Conservation (phyloP, 805 yeast genomes). For the Saccharomycopsis microspora region DNA sequence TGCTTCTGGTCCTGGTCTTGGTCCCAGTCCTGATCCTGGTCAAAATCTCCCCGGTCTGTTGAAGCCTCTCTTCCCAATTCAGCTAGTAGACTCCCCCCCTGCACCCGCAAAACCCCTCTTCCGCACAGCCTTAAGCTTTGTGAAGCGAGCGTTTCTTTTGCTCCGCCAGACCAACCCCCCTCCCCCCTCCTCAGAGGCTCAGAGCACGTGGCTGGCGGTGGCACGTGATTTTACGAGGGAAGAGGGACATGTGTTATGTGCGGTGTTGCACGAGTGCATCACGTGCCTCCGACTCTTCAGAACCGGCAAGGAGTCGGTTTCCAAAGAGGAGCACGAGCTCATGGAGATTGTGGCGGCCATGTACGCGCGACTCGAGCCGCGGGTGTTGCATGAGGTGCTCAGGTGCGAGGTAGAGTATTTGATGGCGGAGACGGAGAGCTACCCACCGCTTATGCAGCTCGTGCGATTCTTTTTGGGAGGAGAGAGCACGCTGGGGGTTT, state of each 20-base stretch:
- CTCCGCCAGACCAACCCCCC: constrained; percentile 85
- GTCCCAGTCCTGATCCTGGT: constrained; percentile 14
- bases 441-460: constrained; percentile 78
- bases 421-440: constrained; percentile 67
- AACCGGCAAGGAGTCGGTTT: constrained; percentile 34
- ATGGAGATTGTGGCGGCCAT: constrained; percentile 94
- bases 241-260: constrained; percentile 67
- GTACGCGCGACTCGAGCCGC: constrained; percentile 87
- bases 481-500: constrained; percentile 86
- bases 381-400: constrained; percentile 88
- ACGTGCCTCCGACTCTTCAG: constrained; percentile 37
- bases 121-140: constrained; percentile 79
- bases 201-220: constrained; percentile 68
- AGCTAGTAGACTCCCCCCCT: constrained; percentile 36
- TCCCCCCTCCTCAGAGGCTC: constrained; percentile 39
- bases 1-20: constrained; percentile 9
- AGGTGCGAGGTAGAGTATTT: constrained; percentile 68
- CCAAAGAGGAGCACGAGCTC: constrained; percentile 87
- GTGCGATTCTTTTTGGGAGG: constrained; percentile 91
- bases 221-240: constrained; percentile 79
- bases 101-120: constrained; percentile 78
- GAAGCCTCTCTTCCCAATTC: constrained; percentile 44
- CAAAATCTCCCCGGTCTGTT: constrained; percentile 33
- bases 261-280: constrained; percentile 75
- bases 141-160: constrained; percentile 83